Conservation (phyloP, 306 rosid genomes). For the Canavalia gladiata region DNA sequence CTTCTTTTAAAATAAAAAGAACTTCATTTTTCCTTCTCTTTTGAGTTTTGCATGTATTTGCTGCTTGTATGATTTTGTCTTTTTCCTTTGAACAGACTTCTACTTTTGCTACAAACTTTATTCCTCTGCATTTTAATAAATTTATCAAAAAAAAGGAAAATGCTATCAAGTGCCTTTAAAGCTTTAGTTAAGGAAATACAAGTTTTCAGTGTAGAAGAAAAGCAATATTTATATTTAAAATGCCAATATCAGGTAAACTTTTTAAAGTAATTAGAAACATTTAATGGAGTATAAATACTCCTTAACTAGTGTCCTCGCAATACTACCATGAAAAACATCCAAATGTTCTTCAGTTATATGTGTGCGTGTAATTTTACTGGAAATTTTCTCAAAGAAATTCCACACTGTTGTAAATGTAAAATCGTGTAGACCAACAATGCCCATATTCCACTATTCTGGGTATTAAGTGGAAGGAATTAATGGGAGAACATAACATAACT, state of each 20-base stretch:
- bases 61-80: constrained; percentile 30
- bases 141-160: not conserved
- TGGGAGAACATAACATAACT: constrained; percentile 14
- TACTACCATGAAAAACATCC: not conserved
- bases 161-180: not conserved
- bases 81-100: not conserved
- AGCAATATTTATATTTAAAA: not conserved
- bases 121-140: constrained; percentile 30
- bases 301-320: not conserved
- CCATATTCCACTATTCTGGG: not conserved
- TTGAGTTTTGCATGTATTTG: constrained; percentile 36
- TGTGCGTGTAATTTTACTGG: not conserved
- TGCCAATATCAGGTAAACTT: not conserved
- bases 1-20: not conserved
- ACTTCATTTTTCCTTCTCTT: constrained; percentile 13
- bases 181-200: not conserved
- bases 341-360: not conserved
- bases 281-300: not conserved
- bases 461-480: constrained; percentile 28
- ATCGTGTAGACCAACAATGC: constrained; percentile 25
- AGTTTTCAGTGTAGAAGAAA: not conserved
- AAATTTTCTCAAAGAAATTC: constrained; percentile 34
- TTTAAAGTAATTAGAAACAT: not conserved
- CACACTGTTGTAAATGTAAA: constrained; percentile 8
- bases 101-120: constrained; percentile 26